Percentiles rank a stretch among this genome's conserved stretches.
Conservation (phyloP, 164 flowering plant species). For the Umbellularia californica region DNA sequence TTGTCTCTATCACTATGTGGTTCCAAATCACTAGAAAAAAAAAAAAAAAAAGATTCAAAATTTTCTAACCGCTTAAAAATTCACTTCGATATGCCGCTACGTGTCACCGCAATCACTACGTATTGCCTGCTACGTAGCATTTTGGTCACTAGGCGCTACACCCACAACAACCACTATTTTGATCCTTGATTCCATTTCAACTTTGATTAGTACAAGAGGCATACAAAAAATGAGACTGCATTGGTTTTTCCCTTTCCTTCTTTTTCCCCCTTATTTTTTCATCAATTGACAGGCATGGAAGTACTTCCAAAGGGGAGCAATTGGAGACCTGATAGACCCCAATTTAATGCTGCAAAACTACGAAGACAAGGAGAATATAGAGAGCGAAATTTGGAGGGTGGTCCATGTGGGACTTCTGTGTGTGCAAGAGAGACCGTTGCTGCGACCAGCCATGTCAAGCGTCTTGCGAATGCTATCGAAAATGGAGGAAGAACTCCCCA, state of each 20-base stretch:
- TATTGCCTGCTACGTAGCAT: too few relatives aligned
- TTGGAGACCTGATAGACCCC: slow-evolving; percentile 35
- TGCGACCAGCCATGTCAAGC: slow-evolving; percentile 71
- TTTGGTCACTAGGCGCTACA: too few relatives aligned
- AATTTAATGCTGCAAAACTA: slow-evolving; percentile 22
- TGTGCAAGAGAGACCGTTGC: slow-evolving; percentile 63
- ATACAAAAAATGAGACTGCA: too few relatives aligned
- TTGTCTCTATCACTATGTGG: too few relatives aligned
- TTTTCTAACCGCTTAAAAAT: too few relatives aligned
- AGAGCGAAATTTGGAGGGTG: slow-evolving; percentile 40
- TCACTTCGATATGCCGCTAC: too few relatives aligned
- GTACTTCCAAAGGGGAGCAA: slow-evolving; percentile 33
- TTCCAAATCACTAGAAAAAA: too few relatives aligned
- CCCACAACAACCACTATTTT: too few relatives aligned
- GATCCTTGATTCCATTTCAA: too few relatives aligned
- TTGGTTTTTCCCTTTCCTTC: background rate
- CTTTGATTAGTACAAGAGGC: too few relatives aligned
- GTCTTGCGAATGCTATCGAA: slow-evolving; percentile 58
- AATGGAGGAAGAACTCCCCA: slow-evolving; percentile 45
- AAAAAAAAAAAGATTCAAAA: too few relatives aligned
- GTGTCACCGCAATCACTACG: too few relatives aligned
- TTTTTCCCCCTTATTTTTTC: background rate
- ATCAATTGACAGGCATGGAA: slow-evolving; percentile 42
- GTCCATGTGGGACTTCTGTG: slow-evolving; percentile 80
- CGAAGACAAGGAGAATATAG: slow-evolving; percentile 26